Percentiles rank a stretch among this genome's conserved stretches.
Evolutionary conservation across 805 yeast species (phyloP).

Genomic region (Suhomyces prunicola): DNA sequence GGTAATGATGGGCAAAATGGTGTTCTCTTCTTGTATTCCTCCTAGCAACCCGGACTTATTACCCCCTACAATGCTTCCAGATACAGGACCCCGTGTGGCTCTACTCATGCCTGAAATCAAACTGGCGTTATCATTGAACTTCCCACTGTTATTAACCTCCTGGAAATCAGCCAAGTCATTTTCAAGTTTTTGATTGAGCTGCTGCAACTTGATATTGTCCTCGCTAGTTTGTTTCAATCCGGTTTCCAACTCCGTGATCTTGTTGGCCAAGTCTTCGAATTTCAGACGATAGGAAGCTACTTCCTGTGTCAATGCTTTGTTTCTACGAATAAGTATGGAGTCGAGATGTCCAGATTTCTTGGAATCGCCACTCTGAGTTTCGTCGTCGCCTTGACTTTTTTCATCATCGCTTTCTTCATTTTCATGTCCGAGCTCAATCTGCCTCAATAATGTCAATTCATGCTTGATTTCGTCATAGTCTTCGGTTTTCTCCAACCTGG

Average conservation of each 20-base stretch:
- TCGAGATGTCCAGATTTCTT: conserved; percentile 37
- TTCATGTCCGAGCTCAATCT: conserved; percentile 67
- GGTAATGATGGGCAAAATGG: conserved; percentile 80
- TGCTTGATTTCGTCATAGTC: conserved; percentile 82
- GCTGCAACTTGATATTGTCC: conserved; percentile 42
- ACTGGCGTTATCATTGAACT: conserved; percentile 60
- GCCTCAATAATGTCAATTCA: conserved; percentile 68
- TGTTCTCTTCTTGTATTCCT: conserved; percentile 33
- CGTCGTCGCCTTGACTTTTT: conserved; percentile 20
- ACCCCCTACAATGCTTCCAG: conserved; percentile 27
- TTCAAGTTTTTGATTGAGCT: conserved; percentile 63
- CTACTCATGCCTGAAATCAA: conserved; percentile 59
- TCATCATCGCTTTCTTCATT: conserved; percentile 29
- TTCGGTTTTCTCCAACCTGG: conserved; percentile 46
- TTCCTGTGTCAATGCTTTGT: conserved; percentile 69
- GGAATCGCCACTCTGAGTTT: conserved; percentile 22
- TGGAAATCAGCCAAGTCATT: conserved; percentile 64
- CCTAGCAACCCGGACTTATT: conserved; percentile 29
- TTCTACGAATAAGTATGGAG: conserved; percentile 62
- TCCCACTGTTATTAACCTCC: conserved; percentile 35
- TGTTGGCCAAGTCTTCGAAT: conserved; percentile 44
- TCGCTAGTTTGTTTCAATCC: conserved; percentile 30
- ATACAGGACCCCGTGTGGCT: conserved; percentile 17
- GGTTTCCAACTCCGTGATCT: conserved; percentile 39
- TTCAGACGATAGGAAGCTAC: conserved; percentile 63